Percentiles rank a stretch among this genome's conserved stretches.
These are phyloP conservation scores for Candida rishiriensis DNA, from an alignment of 805 yeast species.

Conservation along the genomic window DNA sequence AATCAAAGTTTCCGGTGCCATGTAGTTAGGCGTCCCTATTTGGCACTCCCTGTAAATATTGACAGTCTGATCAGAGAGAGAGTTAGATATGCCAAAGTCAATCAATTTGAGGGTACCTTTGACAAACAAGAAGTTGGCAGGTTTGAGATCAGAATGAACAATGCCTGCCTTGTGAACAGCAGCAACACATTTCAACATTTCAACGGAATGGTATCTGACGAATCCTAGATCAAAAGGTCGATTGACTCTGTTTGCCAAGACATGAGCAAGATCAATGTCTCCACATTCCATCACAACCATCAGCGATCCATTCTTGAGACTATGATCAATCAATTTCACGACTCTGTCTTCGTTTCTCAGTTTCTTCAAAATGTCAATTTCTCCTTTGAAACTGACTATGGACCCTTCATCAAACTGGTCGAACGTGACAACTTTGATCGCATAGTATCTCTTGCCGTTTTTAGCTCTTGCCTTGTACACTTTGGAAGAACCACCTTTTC, in stretches of 20 bases:
- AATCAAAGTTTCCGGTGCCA: constrained; percentile 94
- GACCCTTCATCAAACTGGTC: constrained; percentile 78
- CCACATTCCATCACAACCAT: constrained; percentile 92
- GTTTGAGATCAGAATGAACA: constrained; percentile 51
- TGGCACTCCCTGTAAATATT: constrained; percentile 87
- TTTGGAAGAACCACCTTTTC: constrained; percentile 90
- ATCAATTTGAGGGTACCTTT: constrained; percentile 81
- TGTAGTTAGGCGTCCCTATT: constrained; percentile 93
- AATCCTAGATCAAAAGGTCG: constrained; percentile 65
- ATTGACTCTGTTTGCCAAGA: constrained; percentile 52
- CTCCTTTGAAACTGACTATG: constrained; percentile 80
- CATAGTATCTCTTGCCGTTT: constrained; percentile 53
- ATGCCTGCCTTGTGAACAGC: constrained; percentile 87
- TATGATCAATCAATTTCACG: constrained; percentile 70
- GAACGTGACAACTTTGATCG: constrained; percentile 75
- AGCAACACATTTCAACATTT: constrained; percentile 73
- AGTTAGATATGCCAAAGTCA: constrained; percentile 95
- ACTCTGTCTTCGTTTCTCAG: constrained; percentile 64
- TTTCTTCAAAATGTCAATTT: constrained; percentile 66
- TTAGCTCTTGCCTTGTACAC: constrained; percentile 70
- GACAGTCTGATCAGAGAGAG: constrained; percentile 87
- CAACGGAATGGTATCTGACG: constrained; percentile 74
- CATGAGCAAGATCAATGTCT: constrained; percentile 82
- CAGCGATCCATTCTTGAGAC: constrained; percentile 59
- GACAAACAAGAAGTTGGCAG: constrained; percentile 73